Evolutionary conservation across 1,284 basidiomycete genomes (phyloP).

Genomic region (Mycosarcoma maydis): DNA sequence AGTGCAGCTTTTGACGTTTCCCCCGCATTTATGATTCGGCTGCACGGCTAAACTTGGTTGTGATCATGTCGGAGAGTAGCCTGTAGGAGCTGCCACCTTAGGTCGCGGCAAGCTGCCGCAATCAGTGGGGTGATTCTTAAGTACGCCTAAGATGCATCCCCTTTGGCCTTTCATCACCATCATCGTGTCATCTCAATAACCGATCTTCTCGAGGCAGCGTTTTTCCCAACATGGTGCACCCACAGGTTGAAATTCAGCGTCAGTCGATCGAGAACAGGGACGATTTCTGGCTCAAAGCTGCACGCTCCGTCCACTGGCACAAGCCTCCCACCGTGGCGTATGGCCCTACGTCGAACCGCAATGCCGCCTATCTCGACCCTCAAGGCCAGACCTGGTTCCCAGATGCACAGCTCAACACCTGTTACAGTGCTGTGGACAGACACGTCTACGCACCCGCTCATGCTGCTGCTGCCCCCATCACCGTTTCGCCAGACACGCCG

Average conservation of each 20-base stretch:
- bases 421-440: slow-evolving; percentile 46
- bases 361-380: slow-evolving; percentile 29
- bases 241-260: slow-evolving; percentile 46
- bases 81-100: too few species aligned
- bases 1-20: slow-evolving; percentile 13
- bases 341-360: slow-evolving; percentile 31
- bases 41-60: not conserved
- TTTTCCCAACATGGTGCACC: slow-evolving; percentile 32
- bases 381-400: slow-evolving; percentile 52
- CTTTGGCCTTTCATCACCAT: not conserved
- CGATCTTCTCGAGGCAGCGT: too few species aligned
- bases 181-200: too few species aligned
- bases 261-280: slow-evolving; percentile 48
- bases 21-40: slow-evolving; percentile 19
- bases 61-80: too few species aligned
- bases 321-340: slow-evolving; percentile 45
- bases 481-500: slow-evolving; percentile 49
- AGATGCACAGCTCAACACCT: slow-evolving; percentile 47
- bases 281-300: slow-evolving; percentile 54
- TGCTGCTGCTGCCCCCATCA: slow-evolving; percentile 31
- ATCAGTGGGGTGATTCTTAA: not conserved
- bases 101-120: slow-evolving; percentile 4
- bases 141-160: not conserved
- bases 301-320: slow-evolving; percentile 54
- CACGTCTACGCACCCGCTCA: slow-evolving; percentile 42